Base-by-base conservation (phyloP, 306 rosid genomes). In the Glycyrrhiza uralensis region DNA sequence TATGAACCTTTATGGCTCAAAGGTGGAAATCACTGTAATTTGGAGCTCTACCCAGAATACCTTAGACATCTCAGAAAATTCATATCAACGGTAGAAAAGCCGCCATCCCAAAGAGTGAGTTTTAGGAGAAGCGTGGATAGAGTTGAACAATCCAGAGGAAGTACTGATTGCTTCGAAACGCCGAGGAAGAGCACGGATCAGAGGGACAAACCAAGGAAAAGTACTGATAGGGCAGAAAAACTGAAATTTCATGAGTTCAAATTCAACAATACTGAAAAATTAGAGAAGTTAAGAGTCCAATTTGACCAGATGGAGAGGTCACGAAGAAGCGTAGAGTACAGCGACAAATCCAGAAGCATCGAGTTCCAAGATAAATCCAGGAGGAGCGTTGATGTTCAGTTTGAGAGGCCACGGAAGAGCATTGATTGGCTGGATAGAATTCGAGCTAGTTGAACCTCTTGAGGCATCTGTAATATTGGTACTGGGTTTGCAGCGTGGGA, bases 1-100 rank as follows among this genome's bases (percentile, higher is more conserved):
- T 92, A 89, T 3, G 96, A 92, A 77, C 97, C 97, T 19, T 72
- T 92, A 14, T 92, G 97, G 96, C 85, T 92, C 74, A 89, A 83
- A 83, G 96, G 89, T 15, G 97, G 97, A 80, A 92, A 83, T n/a
- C 97, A 92, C 80, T 92, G 97, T 79, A 86, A 92, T 81, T 82
- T 92, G 79, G 97, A 92, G 72, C 89, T 87, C 30, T 86, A 79
- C 80, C 97, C 96, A 0, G 96, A 86, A 69, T 92, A 86, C 71
- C 61, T 86, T 26, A 81, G 87, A 73, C 96, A 89, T 82, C 90
- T 91, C 76, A 78, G 80, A 72, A 88, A 88, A 81, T 91, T 86
- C 79, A 74, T 91, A 76, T 66, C 81, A 17, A 80, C 89, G 0
- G 87, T 85, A 2, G 90, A 91, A 50, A 88, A 83, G 72, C 69